Conservation (phyloP, 164 flowering plant species). For the Cinnamomum chago region DNA sequence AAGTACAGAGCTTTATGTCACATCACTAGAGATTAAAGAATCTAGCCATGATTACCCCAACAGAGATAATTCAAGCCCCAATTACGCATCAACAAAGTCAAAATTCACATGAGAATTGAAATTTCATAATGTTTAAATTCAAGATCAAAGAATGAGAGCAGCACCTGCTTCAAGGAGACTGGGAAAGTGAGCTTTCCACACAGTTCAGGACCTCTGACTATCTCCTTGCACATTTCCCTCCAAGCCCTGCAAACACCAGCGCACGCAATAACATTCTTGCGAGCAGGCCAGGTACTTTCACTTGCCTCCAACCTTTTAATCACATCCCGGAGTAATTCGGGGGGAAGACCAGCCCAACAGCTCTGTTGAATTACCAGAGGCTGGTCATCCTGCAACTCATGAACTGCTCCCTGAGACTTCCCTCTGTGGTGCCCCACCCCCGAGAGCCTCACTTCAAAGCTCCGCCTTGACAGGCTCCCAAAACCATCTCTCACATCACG, state of each 20-base stretch:
- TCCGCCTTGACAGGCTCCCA: conserved; percentile 84
- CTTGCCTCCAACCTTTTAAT: conserved; percentile 82
- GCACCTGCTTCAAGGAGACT: conserved; percentile 81
- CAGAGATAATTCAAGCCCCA: neutral
- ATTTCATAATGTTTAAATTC: too few relatives aligned
- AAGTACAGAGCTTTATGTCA: too few relatives aligned
- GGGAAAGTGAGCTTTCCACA: conserved; percentile 92
- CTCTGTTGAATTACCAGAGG: conserved; percentile 54
- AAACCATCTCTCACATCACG: conserved; percentile 87
- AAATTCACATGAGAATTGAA: neutral
- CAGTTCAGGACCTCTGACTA: conserved; percentile 68
- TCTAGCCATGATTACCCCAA: neutral
- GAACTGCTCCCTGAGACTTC: conserved; percentile 65
- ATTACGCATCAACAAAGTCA: neutral
- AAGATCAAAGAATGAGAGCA: neutral
- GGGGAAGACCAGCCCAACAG: conserved; percentile 88
- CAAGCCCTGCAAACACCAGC: conserved; percentile 88
- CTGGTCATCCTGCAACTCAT: conserved; percentile 48
- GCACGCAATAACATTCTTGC: conserved; percentile 86
- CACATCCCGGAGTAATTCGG: conserved; percentile 82
- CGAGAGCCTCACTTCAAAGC: conserved; percentile 72
- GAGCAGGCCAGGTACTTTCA: conserved; percentile 85
- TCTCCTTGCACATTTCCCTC: conserved; percentile 90
- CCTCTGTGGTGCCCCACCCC: conserved; percentile 52
- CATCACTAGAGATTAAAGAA: neutral